A percentile compares a stretch with the other conserved stretches of the same genome.
phyloP scores from a whole-genome alignment of 768 basidiomycete species.

The Coprinopsis marcescibilis region DNA sequence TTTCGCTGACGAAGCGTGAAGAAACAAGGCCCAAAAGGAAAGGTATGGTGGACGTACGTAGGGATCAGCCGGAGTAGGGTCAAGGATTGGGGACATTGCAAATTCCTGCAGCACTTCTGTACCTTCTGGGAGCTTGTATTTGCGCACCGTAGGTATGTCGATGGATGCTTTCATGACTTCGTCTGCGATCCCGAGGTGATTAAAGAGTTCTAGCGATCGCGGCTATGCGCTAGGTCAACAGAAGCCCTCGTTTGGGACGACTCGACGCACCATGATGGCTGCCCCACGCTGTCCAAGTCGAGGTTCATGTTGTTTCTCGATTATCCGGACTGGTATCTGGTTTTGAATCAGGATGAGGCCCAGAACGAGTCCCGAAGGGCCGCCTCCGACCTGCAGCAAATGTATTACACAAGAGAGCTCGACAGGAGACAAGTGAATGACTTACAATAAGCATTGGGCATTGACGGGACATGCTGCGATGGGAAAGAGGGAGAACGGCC shows the following conservation, averaged over 20 bases:
- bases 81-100: constrained; percentile 24
- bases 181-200: constrained; percentile 31
- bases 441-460: not conserved
- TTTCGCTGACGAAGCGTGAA: constrained; percentile 20
- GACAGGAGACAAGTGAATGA: not conserved
- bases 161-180: constrained; percentile 30
- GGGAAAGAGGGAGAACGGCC: constrained; percentile 12
- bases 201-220: constrained; percentile 39
- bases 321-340: constrained; percentile 15
- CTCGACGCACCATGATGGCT: constrained; percentile 9
- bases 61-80: constrained; percentile 29
- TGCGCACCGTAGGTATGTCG: constrained; percentile 19
- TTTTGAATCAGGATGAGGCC: constrained; percentile 13
- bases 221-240: constrained; percentile 24
- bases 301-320: constrained; percentile 12
- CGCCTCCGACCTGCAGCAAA: constrained; percentile 10
- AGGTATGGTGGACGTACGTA: constrained; percentile 21
- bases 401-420: not conserved
- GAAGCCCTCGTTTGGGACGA: not conserved
- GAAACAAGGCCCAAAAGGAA: not conserved
- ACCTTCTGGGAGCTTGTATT: constrained; percentile 31
- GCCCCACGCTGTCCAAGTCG: constrained; percentile 14
- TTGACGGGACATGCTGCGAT: constrained; percentile 17
- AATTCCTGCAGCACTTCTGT: constrained; percentile 23
- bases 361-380: constrained; percentile 13